Evolutionary conservation across 495 filamentous ascomycete species (phyloP).

Genomic region (Hypoxylon intermedium): DNA sequence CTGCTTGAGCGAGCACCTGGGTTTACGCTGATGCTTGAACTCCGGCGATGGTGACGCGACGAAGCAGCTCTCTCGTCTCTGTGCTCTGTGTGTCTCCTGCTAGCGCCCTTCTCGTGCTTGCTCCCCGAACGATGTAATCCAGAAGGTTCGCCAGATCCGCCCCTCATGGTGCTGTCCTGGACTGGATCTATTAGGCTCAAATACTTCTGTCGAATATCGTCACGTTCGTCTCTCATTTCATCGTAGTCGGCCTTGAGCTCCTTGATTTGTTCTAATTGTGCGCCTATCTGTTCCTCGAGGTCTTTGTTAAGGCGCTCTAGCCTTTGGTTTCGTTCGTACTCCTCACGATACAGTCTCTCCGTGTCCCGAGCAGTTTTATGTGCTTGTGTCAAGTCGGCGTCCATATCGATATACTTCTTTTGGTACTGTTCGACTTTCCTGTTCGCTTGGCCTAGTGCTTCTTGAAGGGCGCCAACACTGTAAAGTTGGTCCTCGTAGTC

Average conservation of each 20-base stretch:
- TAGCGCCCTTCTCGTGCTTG: slow-evolving; percentile 26
- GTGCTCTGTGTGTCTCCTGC: slow-evolving; percentile 22
- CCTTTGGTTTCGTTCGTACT: slow-evolving; percentile 27
- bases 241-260: slow-evolving; percentile 13
- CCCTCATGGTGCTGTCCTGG: slow-evolving; percentile 25
- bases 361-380: slow-evolving; percentile 27
- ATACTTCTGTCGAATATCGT: slow-evolving; percentile 24
- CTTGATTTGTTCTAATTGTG: slow-evolving; percentile 13
- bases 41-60: slow-evolving; percentile 29
- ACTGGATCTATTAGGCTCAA: slow-evolving; percentile 16
- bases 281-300: slow-evolving; percentile 23
- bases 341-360: slow-evolving; percentile 28
- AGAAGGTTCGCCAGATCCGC: slow-evolving; percentile 31
- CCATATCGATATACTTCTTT: slow-evolving; percentile 31
- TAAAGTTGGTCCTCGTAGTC: slow-evolving; percentile 42
- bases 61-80: slow-evolving; percentile 21
- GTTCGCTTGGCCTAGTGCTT: slow-evolving; percentile 41
- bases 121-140: slow-evolving; percentile 20
- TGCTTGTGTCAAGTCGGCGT: slow-evolving; percentile 31
- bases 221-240: slow-evolving; percentile 18
- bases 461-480: slow-evolving; percentile 40
- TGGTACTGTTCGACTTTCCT: slow-evolving; percentile 37
- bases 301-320: slow-evolving; percentile 24
- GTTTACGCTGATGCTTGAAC: slow-evolving; percentile 25
- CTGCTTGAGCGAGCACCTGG: slow-evolving; percentile 21